Percentiles rank a stretch among this genome's conserved stretches.
Evolutionary conservation across 805 yeast genomes (phyloP).

Genomic region (Hanseniaspora taiwanica): DNA sequence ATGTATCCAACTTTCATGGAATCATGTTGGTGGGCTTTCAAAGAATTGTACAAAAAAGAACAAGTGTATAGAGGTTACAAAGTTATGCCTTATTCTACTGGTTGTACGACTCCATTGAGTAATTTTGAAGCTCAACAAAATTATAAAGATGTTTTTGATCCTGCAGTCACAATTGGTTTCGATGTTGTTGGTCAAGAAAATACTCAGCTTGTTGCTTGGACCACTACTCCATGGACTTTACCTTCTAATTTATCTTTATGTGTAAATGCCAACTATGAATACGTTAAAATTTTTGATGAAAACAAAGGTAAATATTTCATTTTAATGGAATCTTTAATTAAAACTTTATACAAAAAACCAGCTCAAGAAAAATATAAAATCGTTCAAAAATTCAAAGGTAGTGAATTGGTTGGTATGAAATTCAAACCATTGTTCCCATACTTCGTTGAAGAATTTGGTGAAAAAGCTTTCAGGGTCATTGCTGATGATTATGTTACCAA

Average conservation of each 20-base stretch:
- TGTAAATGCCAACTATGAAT: slow-evolving; percentile 83
- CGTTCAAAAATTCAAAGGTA: slow-evolving; percentile 70
- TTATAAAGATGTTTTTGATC: slow-evolving; percentile 94
- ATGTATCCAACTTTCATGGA: slow-evolving; percentile 95
- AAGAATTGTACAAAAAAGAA: slow-evolving; percentile 70
- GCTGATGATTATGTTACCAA: slow-evolving; percentile 73
- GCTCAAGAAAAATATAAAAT: slow-evolving; percentile 75
- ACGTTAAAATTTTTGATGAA: slow-evolving; percentile 86
- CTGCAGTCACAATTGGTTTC: slow-evolving; percentile 89
- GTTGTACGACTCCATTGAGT: slow-evolving; percentile 89
- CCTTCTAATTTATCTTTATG: slow-evolving; percentile 89
- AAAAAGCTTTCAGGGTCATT: slow-evolving; percentile 71
- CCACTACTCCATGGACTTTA: slow-evolving; percentile 99
- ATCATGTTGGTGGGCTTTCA: slow-evolving; percentile 98
- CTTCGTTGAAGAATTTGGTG: slow-evolving; percentile 63
- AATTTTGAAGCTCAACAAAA: slow-evolving; percentile 98
- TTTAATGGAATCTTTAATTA: slow-evolving; percentile 68
- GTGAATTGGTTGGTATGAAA: slow-evolving; percentile 61
- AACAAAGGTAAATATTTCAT: slow-evolving; percentile 71
- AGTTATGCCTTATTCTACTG: slow-evolving; percentile 99
- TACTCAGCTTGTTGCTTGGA: slow-evolving; percentile 90
- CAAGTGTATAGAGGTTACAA: slow-evolving; percentile 89
- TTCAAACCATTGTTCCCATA: slow-evolving; percentile 78
- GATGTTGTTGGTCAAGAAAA: slow-evolving; percentile 67
- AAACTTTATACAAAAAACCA: slow-evolving; percentile 88